Evolutionary conservation across 495 filamentous ascomycete species (phyloP), one percentile per base, ranked within the genome.

Genomic region (Pyrenopolyporus hunteri): DNA sequence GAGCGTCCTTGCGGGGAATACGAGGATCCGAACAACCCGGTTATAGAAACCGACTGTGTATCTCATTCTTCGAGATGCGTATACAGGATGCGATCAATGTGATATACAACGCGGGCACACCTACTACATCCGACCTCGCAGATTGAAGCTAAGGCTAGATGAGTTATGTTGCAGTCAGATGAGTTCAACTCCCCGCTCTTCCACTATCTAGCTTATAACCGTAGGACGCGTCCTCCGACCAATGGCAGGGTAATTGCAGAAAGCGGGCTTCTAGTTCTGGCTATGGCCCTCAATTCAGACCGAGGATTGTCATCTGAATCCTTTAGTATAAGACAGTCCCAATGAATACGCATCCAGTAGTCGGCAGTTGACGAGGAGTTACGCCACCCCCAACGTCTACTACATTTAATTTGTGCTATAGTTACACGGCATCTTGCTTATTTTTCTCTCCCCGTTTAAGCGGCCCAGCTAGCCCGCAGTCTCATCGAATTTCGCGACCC

Each of bases 301-400:
- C 50, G 55, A 46, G 25, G 23, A 23, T 42, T 33, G 22, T 50
- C 39, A 51, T 59, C 51, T 45, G 45, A 51, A n/a, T 46, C 17
- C 29, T 46, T 19, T 1, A 48, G 25, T 16, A 43, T 45, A 49
- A 43, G 25, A 40, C 50, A 42, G n/a, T n/a, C 42, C 47, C 31
- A 36, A 26, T 37, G 46, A 50, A 22, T 37, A 48, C 16, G 13
- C 36, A 40, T 37, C 50, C 33, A 50, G 44, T 39, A 48, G 32
- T 64, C 61, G 61, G 61, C 61, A 64, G 48, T 64, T 58, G 32
- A 20, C 22, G 47, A 58, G 44, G n/a, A 53, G 26, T 35, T 53
- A 53, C 60, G 40, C 54, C 53, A 64, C 43, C 42, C 8, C 48
- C 28, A 43, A 43, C 42, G 8, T 39, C 13, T 47, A 17, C 32